phyloP scores from a whole-genome alignment of 106 monocot species.

The Dendrobium chrysotoxum region DNA sequence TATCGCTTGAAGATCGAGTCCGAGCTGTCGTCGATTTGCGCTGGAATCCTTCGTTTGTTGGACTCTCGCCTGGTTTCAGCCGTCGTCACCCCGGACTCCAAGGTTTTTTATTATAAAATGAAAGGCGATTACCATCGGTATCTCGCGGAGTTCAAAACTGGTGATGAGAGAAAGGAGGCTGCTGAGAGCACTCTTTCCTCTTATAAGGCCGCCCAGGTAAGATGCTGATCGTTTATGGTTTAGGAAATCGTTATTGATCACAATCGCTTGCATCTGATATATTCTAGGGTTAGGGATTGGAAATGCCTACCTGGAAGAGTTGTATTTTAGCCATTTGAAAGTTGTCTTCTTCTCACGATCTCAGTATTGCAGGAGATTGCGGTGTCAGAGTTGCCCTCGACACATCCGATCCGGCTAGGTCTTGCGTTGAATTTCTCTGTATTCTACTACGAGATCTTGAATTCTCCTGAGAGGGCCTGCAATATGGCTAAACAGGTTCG shows the following conservation, averaged over 20 bases:
- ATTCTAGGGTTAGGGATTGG: too few species aligned
- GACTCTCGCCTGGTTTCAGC: not conserved
- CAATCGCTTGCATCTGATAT: too few species aligned
- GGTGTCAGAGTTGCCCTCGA: not conserved
- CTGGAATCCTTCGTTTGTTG: slow-evolving; percentile 8
- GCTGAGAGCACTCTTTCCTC: slow-evolving; percentile 10
- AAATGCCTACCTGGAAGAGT: too few species aligned
- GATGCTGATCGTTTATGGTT: not conserved
- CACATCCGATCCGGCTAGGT: slow-evolving; percentile 4
- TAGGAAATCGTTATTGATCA: too few species aligned
- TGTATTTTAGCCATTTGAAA: too few species aligned
- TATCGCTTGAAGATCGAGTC: slow-evolving; percentile 13
- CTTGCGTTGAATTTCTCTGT: slow-evolving; percentile 7
- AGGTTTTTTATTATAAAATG: slow-evolving; percentile 16
- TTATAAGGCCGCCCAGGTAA: slow-evolving; percentile 14
- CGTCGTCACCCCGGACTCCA: not conserved
- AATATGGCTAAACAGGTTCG: slow-evolving; percentile 1
- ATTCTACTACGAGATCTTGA: slow-evolving; percentile 6
- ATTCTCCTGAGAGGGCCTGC: slow-evolving; percentile 5
- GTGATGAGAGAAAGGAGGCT: slow-evolving; percentile 4
- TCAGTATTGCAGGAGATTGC: slow-evolving; percentile 1
- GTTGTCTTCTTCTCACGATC: too few species aligned
- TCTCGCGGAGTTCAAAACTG: slow-evolving; percentile 14
- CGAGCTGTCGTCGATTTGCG: slow-evolving; percentile 6
- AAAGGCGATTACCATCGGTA: slow-evolving; percentile 19